These are phyloP conservation scores for Podospora sp. DNA, from an alignment of 495 filamentous ascomycete genomes.

Conservation along the genomic window DNA sequence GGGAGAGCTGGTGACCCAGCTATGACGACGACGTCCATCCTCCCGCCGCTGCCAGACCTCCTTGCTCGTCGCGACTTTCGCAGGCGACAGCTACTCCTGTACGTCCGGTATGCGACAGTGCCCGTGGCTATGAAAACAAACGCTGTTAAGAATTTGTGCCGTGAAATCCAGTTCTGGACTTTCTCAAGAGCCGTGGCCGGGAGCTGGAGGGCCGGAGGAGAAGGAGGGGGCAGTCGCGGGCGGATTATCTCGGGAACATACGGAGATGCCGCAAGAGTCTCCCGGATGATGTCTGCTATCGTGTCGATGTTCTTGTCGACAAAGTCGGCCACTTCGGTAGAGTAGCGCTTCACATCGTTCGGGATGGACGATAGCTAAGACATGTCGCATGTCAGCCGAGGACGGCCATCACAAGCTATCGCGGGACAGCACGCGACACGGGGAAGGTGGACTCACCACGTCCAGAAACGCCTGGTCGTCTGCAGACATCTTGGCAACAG, in stretches of 20 bases:
- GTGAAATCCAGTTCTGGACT: constrained; percentile 61
- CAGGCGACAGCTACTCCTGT: constrained; percentile 60
- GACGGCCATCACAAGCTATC: not conserved
- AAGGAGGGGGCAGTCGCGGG: constrained; percentile 57
- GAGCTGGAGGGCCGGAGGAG: constrained; percentile 42
- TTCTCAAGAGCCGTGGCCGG: constrained; percentile 41
- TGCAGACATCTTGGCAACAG: constrained; percentile 51
- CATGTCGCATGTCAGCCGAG: not conserved
- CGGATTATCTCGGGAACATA: constrained; percentile 72
- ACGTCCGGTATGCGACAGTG: constrained; percentile 66
- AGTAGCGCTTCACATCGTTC: constrained; percentile 57
- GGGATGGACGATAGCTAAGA: constrained; percentile 70
- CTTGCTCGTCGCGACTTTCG: constrained; percentile 72
- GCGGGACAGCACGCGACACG: constrained; percentile 9
- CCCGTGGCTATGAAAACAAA: constrained; percentile 69
- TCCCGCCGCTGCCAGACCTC: constrained; percentile 77
- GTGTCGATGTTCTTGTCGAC: constrained; percentile 76
- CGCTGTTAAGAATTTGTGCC: constrained; percentile 70
- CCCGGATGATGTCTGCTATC: constrained; percentile 63
- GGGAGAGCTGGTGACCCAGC: constrained; percentile 81
- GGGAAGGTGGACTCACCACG: constrained; percentile 46
- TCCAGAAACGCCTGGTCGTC: constrained; percentile 67
- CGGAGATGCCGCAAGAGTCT: constrained; percentile 61
- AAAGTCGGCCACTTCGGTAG: constrained; percentile 64
- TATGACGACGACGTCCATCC: constrained; percentile 87